phyloP scores from a whole-genome alignment of 768 basidiomycete genomes.

The Nevesoporus exiguus region DNA sequence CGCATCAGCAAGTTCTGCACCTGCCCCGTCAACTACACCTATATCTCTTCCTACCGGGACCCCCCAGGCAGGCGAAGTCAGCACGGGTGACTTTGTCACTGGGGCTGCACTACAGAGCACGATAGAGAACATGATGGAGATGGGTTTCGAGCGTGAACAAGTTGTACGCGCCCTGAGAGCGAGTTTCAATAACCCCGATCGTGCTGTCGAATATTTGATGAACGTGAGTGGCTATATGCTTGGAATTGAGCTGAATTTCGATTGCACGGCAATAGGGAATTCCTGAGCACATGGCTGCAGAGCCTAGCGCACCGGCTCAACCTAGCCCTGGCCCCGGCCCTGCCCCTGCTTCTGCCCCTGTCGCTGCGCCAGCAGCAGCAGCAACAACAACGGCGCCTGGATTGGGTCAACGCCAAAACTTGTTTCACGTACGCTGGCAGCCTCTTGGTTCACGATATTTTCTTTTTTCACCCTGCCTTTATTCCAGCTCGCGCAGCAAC shows the following conservation, averaged over 20 bases:
- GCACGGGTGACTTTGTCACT: conserved; percentile 64
- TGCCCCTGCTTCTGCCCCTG: conserved; percentile 24
- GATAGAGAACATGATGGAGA: conserved; percentile 82
- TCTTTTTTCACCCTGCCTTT: neutral
- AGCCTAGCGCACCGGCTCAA: conserved; percentile 43
- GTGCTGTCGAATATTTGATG: conserved; percentile 98
- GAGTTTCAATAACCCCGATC: conserved; percentile 95
- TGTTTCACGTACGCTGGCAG: conserved; percentile 67
- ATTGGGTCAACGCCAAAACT: conserved; percentile 64
- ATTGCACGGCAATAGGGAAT: conserved; percentile 58
- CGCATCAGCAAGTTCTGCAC: conserved; percentile 31
- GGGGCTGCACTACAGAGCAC: conserved; percentile 75
- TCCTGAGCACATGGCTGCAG: conserved; percentile 39
- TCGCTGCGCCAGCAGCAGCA: conserved; percentile 25
- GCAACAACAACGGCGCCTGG: conserved; percentile 28
- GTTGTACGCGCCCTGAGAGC: conserved; percentile 85
- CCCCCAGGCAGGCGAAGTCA: conserved; percentile 28
- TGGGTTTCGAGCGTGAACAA: conserved; percentile 90
- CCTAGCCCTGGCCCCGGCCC: conserved; percentile 37
- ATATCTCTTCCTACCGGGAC: conserved; percentile 32
- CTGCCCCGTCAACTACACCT: conserved; percentile 32
- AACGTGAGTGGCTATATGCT: conserved; percentile 50
- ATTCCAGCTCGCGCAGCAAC: conserved; percentile 67
- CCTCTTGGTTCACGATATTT: neutral
- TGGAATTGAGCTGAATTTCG: conserved; percentile 5